Conservation (phyloP, 2,329 filamentous ascomycete species). For the Colletotrichum gigasporum region DNA sequence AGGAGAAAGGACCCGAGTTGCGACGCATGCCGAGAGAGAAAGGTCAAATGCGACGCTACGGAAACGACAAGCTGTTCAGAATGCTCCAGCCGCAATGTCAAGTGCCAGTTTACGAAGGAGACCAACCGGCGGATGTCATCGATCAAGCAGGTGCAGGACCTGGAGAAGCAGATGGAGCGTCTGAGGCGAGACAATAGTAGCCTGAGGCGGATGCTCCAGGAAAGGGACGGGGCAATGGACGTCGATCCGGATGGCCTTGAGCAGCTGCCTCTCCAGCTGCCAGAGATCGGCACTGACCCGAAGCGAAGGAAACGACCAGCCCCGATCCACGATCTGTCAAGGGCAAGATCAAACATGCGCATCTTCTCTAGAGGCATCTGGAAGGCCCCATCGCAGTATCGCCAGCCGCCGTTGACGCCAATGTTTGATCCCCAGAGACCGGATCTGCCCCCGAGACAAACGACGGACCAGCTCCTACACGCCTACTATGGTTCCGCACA, state of each 20-base stretch:
- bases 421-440: slow-evolving; percentile 65
- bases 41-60: slow-evolving; percentile 93
- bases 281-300: slow-evolving; percentile 72
- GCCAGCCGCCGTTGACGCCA: slow-evolving; percentile 55
- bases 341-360: slow-evolving; percentile 77
- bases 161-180: slow-evolving; percentile 88
- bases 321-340: slow-evolving; percentile 73
- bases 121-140: slow-evolving; percentile 99
- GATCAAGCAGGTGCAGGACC: slow-evolving; percentile 97
- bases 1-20: slow-evolving; percentile 96
- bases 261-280: slow-evolving; percentile 65
- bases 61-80: slow-evolving; percentile 97
- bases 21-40: slow-evolving; percentile 91
- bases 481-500: slow-evolving; percentile 83
- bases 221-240: slow-evolving; percentile 60
- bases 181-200: slow-evolving; percentile 83
- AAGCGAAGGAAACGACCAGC: slow-evolving; percentile 69
- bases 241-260: slow-evolving; percentile 57
- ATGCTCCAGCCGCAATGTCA: slow-evolving; percentile 94
- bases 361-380: slow-evolving; percentile 81
- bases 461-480: slow-evolving; percentile 77
- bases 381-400: slow-evolving; percentile 77
- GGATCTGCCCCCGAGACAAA: slow-evolving; percentile 74
- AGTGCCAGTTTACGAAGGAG: slow-evolving; percentile 99
- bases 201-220: slow-evolving; percentile 71